Percentiles rank a stretch among this genome's conserved stretches.
Evolutionary conservation across 805 yeast species (phyloP).

Genomic region (Ogataea kodamae): DNA sequence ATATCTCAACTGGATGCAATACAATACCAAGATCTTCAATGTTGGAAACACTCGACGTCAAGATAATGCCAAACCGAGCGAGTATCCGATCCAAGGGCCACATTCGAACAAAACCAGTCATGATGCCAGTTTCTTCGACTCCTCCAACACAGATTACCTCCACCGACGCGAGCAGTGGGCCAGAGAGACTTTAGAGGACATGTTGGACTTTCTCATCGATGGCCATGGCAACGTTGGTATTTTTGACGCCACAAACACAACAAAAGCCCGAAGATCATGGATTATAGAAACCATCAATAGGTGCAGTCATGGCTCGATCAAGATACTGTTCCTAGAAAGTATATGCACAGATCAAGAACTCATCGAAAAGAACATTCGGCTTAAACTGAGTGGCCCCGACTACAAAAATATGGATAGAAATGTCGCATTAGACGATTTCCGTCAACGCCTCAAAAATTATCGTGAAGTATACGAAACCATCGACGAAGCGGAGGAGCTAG

Average conservation of each 20-base stretch:
- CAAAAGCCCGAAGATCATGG: slow-evolving; percentile 41
- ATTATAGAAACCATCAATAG: slow-evolving; percentile 36
- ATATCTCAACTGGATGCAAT: slow-evolving; percentile 58
- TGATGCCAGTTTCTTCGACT: slow-evolving; percentile 41
- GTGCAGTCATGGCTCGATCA: slow-evolving; percentile 32
- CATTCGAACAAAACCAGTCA: slow-evolving; percentile 31
- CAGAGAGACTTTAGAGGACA: slow-evolving; percentile 44
- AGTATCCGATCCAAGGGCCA: slow-evolving; percentile 36
- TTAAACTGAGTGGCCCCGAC: slow-evolving; percentile 92
- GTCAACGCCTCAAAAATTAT: slow-evolving; percentile 75
- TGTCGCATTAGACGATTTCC: slow-evolving; percentile 75
- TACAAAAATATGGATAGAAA: slow-evolving; percentile 81
- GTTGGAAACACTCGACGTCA: slow-evolving; percentile 72
- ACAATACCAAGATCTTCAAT: slow-evolving; percentile 62
- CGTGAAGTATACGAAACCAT: slow-evolving; percentile 89
- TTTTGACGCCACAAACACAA: slow-evolving; percentile 61
- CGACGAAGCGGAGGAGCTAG: slow-evolving; percentile 52
- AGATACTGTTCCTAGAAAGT: slow-evolving; percentile 58
- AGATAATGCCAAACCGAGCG: slow-evolving; percentile 42
- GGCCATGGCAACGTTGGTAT: slow-evolving; percentile 50
- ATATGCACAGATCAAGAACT: slow-evolving; percentile 77
- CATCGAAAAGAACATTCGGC: slow-evolving; percentile 76
- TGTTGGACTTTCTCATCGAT: slow-evolving; percentile 40
- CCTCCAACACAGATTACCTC: slow-evolving; percentile 40
- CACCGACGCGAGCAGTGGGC: slow-evolving; percentile 51